phyloP scores from a whole-genome alignment of 2,329 filamentous ascomycete genomes.

The Aspergillus neotritici region DNA sequence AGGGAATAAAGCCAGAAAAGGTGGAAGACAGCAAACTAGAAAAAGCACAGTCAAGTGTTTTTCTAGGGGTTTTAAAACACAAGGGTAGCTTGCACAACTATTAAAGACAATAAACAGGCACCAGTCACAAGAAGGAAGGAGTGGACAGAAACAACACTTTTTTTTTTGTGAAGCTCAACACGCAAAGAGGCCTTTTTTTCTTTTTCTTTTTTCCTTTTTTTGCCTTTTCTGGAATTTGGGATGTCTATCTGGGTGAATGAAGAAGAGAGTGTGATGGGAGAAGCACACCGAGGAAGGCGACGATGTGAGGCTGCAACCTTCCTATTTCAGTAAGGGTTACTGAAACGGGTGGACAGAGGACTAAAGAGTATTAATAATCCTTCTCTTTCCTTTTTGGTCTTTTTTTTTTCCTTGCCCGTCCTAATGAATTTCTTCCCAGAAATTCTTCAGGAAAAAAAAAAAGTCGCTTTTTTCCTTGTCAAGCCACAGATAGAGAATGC shows the following conservation, averaged over 20 bases:
- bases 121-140: conserved; percentile 9
- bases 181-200: conserved; percentile 13
- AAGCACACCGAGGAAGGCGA: conserved; percentile 12
- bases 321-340: conserved; percentile 19
- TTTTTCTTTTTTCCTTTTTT: conserved; percentile 14
- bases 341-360: conserved; percentile 12
- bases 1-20: conserved; percentile 12
- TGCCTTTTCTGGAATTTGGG: conserved; percentile 15
- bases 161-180: conserved; percentile 10
- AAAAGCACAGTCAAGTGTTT: conserved; percentile 37
- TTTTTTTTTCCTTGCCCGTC: conserved; percentile 8
- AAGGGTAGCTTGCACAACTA: conserved; percentile 14
- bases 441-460: conserved; percentile 14
- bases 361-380: conserved; percentile 6
- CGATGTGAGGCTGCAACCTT: conserved; percentile 18
- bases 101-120: conserved; percentile 12
- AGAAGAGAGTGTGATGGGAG: conserved; percentile 20
- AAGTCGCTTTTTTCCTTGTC: conserved; percentile 2
- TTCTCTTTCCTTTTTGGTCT: conserved; percentile 4
- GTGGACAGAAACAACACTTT: conserved; percentile 15
- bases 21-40: conserved; percentile 17
- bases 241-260: conserved; percentile 23
- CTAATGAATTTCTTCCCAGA: conserved; percentile 16
- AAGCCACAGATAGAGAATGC: not conserved
- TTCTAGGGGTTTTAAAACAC: conserved; percentile 18